phyloP scores from a whole-genome alignment of 345 rosid genomes.

The Viola odorata region DNA sequence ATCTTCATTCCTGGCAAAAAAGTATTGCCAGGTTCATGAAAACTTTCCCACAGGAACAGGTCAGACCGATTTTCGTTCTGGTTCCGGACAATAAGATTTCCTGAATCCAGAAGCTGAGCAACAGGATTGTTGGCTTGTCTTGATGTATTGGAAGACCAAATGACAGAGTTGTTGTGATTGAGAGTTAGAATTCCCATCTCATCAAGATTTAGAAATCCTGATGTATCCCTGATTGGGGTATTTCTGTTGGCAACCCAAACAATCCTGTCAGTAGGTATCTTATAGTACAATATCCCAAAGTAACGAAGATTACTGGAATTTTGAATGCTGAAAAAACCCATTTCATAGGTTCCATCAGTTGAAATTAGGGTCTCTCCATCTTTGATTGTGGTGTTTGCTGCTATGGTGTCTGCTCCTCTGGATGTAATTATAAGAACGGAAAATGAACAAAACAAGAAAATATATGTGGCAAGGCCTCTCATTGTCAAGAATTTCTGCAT shows the following conservation, averaged over 20 bases:
- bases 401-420: too few relatives aligned
- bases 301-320: slow-evolving; percentile 10
- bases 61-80: neutral
- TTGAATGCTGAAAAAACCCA: slow-evolving; percentile 28
- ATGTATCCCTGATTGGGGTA: slow-evolving; percentile 9
- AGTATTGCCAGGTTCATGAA: slow-evolving; percentile 21
- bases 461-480: too few relatives aligned
- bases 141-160: slow-evolving; percentile 10
- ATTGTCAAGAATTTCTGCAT: too few relatives aligned
- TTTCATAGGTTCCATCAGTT: slow-evolving; percentile 16
- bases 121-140: slow-evolving; percentile 3
- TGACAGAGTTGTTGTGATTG: slow-evolving; percentile 1
- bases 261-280: slow-evolving; percentile 8
- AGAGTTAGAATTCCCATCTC: slow-evolving; percentile 10
- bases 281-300: slow-evolving; percentile 30
- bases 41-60: slow-evolving; percentile 21
- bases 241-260: slow-evolving; percentile 35
- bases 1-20: slow-evolving; percentile 19
- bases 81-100: slow-evolving; percentile 26
- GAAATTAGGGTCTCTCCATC: slow-evolving; percentile 27
- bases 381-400: slow-evolving; percentile 7
- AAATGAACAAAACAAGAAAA: too few relatives aligned
- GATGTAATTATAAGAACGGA: too few relatives aligned
- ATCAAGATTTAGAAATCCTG: slow-evolving; percentile 15
- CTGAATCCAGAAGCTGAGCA: slow-evolving; percentile 24